Evolutionary conservation across 495 filamentous ascomycete genomes (phyloP), one percentile per base, ranked within the genome.

Genomic region (Coniosporium apollinis): DNA sequence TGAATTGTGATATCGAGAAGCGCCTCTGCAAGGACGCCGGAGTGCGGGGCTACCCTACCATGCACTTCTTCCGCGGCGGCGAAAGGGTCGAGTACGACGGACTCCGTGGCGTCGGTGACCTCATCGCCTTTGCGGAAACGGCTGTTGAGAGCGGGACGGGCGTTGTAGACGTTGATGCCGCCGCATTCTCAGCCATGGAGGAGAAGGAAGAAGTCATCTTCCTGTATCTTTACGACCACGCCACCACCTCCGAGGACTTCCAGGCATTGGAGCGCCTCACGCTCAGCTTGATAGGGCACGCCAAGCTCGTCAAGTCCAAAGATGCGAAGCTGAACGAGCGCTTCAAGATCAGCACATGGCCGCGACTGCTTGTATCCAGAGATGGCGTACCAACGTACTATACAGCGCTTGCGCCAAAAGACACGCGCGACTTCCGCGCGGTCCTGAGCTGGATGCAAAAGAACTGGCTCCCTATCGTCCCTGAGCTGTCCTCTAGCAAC

Each of bases 381-480:
- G 85, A 94, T 54, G 82, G 83, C 6, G 72, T 79, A 8, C 76
- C 87, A 33, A 89, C 72, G 6, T 92, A 92, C 51, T 97, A 89
- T 57, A 76, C 69, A 22, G 77, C 74, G 11, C 64, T 96, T 14
- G 71, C 79, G 1, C 89, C 89, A 1, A 69, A 74, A 43, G 82
- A 92, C 37, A 94, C 94, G 80, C 72, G 89, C 30, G 84, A 96
- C 43, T 75, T 76, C 40, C 66, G 72, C 20, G 66, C 76, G 49
- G 68, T 97, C 13, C 67, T 94, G 2, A 64, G 63, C 38, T 97
- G 89, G 89, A 94, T 96, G 87, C 78, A 78, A 42, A 79, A 72
- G 14, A 83, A 92, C 16, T 97, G 91, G 91, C 67, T 94, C 21
- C 89, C 89, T n/a, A 87, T 97, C 36, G 82, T 97, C 13, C 89